These are phyloP conservation scores for Pyrenopolyporus hunteri DNA, from an alignment of 495 filamentous ascomycete genomes.

Conservation along the genomic window DNA sequence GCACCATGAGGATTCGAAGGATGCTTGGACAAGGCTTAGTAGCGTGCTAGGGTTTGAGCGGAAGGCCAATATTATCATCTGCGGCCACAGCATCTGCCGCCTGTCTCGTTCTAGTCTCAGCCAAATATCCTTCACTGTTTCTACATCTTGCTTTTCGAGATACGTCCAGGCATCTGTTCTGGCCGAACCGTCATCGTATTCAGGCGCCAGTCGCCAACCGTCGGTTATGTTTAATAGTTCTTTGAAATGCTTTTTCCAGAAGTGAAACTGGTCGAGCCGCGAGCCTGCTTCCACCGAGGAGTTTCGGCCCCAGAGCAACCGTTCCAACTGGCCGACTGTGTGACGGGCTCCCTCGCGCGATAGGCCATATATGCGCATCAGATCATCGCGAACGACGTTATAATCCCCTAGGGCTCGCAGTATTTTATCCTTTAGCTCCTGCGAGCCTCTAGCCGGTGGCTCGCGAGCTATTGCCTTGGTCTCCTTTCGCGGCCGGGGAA, in stretches of 20 bases:
- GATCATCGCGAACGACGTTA: constrained; percentile 7
- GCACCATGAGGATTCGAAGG: constrained; percentile 49
- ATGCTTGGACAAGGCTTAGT: constrained; percentile 57
- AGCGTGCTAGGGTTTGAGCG: constrained; percentile 50
- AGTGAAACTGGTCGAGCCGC: constrained; percentile 31
- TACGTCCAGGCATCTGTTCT: not conserved
- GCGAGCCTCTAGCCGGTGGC: not conserved
- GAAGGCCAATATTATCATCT: constrained; percentile 60
- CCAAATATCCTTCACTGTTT: constrained; percentile 55
- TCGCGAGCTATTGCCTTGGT: not conserved
- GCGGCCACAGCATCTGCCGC: constrained; percentile 55
- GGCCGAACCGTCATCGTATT: not conserved
- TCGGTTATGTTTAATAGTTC: not conserved
- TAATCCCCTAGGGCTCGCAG: constrained; percentile 11
- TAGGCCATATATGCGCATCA: constrained; percentile 15
- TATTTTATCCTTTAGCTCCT: constrained; percentile 28
- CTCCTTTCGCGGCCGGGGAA: not conserved
- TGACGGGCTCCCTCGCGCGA: constrained; percentile 27
- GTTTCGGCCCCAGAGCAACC: constrained; percentile 15
- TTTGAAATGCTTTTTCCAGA: constrained; percentile 29
- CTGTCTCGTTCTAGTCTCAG: constrained; percentile 25
- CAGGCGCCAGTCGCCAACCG: not conserved
- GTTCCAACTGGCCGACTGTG: constrained; percentile 30
- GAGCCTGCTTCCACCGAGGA: not conserved
- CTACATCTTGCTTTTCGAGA: constrained; percentile 35